Evolutionary conservation across 2,329 filamentous ascomycete genomes (phyloP).

Genomic region (Coniochaeta ligniaria): DNA sequence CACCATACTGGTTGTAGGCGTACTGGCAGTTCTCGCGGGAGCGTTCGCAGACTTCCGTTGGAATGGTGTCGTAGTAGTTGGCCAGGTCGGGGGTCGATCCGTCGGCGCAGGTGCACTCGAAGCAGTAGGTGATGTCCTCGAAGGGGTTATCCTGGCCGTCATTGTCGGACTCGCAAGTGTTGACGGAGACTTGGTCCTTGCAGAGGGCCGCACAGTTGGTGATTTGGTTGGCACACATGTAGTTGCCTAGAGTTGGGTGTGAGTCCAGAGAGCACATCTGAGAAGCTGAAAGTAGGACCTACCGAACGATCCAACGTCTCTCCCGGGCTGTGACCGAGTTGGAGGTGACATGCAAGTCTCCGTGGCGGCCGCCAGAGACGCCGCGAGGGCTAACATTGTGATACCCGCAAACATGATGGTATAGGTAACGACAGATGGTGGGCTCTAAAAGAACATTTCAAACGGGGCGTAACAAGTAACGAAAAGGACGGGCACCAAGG

Average conservation of each 20-base stretch:
- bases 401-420: not conserved
- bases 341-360: not conserved
- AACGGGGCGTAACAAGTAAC: not conserved
- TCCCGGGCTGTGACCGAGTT: not conserved
- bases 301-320: not conserved
- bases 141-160: constrained; percentile 2
- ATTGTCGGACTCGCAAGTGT: constrained; percentile 2
- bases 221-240: not conserved
- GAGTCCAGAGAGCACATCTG: not conserved
- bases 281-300: not conserved
- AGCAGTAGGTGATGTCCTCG: constrained; percentile 1
- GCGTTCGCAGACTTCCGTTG: not conserved
- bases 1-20: not conserved
- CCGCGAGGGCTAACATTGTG: not conserved
- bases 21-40: not conserved
- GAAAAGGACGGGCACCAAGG: not conserved
- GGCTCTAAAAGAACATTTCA: not conserved
- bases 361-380: not conserved
- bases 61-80: not conserved
- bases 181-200: not conserved
- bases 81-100: not conserved
- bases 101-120: constrained; percentile 2
- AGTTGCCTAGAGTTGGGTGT: not conserved
- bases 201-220: not conserved
- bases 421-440: not conserved